A percentile compares a stretch with the other conserved stretches of the same genome.
Conservation (phyloP, 306 rosid genomes). For the Cucurbita argyrosperma region DNA sequence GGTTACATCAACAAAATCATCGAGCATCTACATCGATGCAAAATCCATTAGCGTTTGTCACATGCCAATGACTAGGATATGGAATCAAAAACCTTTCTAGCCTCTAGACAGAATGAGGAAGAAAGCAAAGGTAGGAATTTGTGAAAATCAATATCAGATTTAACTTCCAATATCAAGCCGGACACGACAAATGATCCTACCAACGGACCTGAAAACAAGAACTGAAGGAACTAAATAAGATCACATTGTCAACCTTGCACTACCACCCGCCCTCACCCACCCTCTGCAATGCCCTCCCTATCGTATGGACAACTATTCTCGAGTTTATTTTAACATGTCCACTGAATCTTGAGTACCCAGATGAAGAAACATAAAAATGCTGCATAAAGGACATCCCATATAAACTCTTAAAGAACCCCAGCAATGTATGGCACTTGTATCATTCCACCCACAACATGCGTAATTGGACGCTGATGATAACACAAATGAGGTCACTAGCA, state of each 20-base stretch:
- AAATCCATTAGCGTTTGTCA: neutral
- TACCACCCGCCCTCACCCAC: neutral
- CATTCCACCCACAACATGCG: neutral
- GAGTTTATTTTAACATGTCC: neutral
- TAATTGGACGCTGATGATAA: neutral
- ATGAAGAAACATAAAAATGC: neutral
- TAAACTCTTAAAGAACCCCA: neutral
- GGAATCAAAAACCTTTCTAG: neutral
- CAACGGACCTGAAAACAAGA: neutral
- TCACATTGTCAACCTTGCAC: neutral
- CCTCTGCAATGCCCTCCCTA: neutral
- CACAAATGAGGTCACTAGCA: neutral
- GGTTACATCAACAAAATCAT: conserved; percentile 42
- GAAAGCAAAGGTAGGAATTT: neutral
- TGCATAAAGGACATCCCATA: neutral
- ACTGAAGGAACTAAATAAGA: neutral
- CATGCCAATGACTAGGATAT: neutral
- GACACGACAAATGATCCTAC: neutral
- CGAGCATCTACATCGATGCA: conserved; percentile 43
- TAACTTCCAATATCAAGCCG: neutral
- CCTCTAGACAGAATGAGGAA: neutral
- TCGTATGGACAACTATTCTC: neutral
- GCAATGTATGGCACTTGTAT: neutral
- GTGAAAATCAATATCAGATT: neutral
- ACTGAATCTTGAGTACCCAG: neutral